Percentiles rank a stretch among this genome's conserved stretches.
Evolutionary conservation across 2,329 filamentous ascomycete species (phyloP).

Genomic region (Stachybotrys chlorohalonatus): DNA sequence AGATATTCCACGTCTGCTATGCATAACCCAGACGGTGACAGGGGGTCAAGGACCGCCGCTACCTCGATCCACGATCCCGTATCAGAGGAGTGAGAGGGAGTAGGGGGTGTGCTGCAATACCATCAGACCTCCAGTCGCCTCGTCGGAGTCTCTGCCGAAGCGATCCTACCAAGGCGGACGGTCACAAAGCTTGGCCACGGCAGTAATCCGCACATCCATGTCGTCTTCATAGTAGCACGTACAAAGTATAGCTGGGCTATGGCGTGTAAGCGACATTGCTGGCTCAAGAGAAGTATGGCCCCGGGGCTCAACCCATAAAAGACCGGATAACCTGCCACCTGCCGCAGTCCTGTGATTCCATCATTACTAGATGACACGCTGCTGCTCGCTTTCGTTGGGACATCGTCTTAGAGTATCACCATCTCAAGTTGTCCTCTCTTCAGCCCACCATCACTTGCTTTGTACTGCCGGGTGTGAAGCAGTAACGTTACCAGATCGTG

Average conservation of each 20-base stretch:
- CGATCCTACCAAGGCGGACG: not conserved
- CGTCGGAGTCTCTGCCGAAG: not conserved
- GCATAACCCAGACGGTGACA: not conserved
- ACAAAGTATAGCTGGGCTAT: not conserved
- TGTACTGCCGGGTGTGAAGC: not conserved
- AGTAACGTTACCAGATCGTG: not conserved
- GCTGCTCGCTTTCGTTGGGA: not conserved
- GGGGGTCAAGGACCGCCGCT: not conserved
- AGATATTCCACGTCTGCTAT: not conserved
- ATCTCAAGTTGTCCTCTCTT: not conserved
- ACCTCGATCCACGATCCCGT: not conserved
- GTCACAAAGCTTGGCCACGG: not conserved
- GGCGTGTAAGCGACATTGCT: not conserved
- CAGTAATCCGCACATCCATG: not conserved
- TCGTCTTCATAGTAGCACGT: not conserved
- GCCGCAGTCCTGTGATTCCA: not conserved
- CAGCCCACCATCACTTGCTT: not conserved
- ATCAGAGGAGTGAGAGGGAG: not conserved
- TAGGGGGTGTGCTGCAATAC: not conserved
- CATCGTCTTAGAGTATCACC: not conserved
- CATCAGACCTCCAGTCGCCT: not conserved
- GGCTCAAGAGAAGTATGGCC: not conserved
- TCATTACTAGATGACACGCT: not conserved
- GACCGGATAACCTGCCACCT: not conserved
- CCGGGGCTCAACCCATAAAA: not conserved